A percentile compares a stretch with the other conserved stretches of the same genome.
Evolutionary conservation across 2,329 filamentous ascomycete species (phyloP).

Genomic region (Drechmeria coniospora): DNA sequence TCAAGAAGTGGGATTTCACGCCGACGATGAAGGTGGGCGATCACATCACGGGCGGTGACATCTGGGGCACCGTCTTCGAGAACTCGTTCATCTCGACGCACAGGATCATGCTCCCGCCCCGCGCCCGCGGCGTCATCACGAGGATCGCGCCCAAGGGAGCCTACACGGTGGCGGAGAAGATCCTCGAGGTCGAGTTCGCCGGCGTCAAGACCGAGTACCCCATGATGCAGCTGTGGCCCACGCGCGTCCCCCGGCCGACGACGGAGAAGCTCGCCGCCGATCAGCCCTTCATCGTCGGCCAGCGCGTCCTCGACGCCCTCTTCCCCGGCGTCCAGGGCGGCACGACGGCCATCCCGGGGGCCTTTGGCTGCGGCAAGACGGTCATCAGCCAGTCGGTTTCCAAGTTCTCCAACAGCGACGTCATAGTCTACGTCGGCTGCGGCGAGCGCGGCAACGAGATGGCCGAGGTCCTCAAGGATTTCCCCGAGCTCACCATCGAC

Average conservation of each 20-base stretch:
- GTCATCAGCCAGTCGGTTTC: conserved; percentile 97
- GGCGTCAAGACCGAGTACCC: conserved; percentile 85
- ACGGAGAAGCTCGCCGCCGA: conserved; percentile 85
- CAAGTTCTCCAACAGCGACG: conserved; percentile 99
- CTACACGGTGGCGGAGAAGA: conserved; percentile 88
- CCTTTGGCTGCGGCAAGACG: conserved; percentile 98
- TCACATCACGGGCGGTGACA: conserved; percentile 89
- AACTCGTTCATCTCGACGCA: conserved; percentile 91
- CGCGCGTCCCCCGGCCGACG: conserved; percentile 83
- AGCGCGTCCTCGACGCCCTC: conserved; percentile 88
- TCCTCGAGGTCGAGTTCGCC: conserved; percentile 93
- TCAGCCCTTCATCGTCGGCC: conserved; percentile 87
- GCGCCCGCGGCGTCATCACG: conserved; percentile 83
- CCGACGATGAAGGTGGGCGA: conserved; percentile 88
- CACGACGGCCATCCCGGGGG: conserved; percentile 93
- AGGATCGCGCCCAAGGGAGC: conserved; percentile 76
- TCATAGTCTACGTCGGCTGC: conserved; percentile 89
- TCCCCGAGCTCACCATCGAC: conserved; percentile 92
- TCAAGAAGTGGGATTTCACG: conserved; percentile 93
- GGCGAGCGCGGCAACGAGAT: conserved; percentile 98
- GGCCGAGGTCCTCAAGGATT: conserved; percentile 99
- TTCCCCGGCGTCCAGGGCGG: conserved; percentile 95
- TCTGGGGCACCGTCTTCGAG: conserved; percentile 89
- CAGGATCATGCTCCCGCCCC: conserved; percentile 81
- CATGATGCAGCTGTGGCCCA: conserved; percentile 99